phyloP scores from a whole-genome alignment of 2,329 filamentous ascomycete species.

The Colletotrichum sp. region DNA sequence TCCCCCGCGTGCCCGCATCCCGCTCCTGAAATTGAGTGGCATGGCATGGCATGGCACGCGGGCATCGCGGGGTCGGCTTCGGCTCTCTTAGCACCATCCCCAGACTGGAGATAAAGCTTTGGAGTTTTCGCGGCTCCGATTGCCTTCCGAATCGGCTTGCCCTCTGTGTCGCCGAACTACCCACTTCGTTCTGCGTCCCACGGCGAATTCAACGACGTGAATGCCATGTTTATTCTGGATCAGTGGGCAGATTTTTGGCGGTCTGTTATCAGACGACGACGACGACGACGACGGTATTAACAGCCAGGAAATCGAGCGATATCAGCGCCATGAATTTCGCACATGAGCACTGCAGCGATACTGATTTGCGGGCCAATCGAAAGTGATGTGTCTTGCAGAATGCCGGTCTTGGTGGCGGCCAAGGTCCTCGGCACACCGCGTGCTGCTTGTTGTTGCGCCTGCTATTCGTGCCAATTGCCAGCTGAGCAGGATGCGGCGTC shows the following conservation, averaged over 20 bases:
- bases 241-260: not conserved
- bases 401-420: not conserved
- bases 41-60: not conserved
- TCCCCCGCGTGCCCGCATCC: slow-evolving; percentile 17
- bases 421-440: not conserved
- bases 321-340: not conserved
- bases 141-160: not conserved
- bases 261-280: not conserved
- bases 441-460: not conserved
- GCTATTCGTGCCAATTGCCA: not conserved
- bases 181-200: not conserved
- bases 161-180: not conserved
- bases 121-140: slow-evolving; percentile 1
- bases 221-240: not conserved
- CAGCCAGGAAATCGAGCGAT: not conserved
- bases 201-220: not conserved
- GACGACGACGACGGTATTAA: not conserved
- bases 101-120: not conserved
- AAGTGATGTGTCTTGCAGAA: not conserved
- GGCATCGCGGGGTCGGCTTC: slow-evolving; percentile 4
- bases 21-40: not conserved
- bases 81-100: slow-evolving; percentile 7
- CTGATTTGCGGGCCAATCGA: not conserved
- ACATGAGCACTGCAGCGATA: not conserved
- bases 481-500: not conserved